Evolutionary conservation across 177 flowering plant species (phyloP), one percentile per base, ranked within the genome.

Genomic region (Vitis hybrid): DNA sequence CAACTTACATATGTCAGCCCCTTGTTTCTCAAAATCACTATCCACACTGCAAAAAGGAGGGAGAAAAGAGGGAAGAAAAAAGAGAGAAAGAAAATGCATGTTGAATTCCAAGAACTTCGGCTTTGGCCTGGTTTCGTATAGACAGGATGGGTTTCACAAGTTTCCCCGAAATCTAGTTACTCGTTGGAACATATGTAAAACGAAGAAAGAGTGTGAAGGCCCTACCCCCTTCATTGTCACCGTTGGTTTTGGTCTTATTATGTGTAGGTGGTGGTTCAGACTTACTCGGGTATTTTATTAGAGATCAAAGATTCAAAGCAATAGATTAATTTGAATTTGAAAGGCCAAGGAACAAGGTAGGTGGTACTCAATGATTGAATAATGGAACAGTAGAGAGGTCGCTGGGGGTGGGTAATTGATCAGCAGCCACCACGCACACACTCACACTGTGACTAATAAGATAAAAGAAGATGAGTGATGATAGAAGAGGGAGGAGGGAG

Each of bases 351-450:
- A 20, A 20, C 22, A 20, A 20, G 45, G 45, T 33, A 33, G 45
- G 3, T 5, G 45, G 45, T 33, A 5, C 1, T 33, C 45, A 33
- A 33, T 33, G 7, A 33, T 33, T 33, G 45, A 33, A 33, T 33
- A 33, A 33, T 33, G 7, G 45, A 33, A 33, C 45, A 33, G 45
- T 33, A 33, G 2, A 51, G 22, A 11, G 51, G 60, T 65, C 55
- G 58, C 59, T 56, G 74, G 66, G 62, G 62, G 67, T 60, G 33
- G 63, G 63, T 29, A 29, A 29, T 12, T 31, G 48, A 58, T 22
- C 26, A 18, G 26, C 26, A 22, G 26, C 26, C 26, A 22, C 2
- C 26, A 22, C 26, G 26, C 26, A 22, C 26, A 22, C 26, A 22
- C 26, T 22, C 20, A 58, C 11, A 20, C 61, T 7, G 10, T 16